Percentiles rank a stretch among this genome's conserved stretches.
Evolutionary conservation across 805 yeast species (phyloP).

Genomic region (Candida wancherniae): DNA sequence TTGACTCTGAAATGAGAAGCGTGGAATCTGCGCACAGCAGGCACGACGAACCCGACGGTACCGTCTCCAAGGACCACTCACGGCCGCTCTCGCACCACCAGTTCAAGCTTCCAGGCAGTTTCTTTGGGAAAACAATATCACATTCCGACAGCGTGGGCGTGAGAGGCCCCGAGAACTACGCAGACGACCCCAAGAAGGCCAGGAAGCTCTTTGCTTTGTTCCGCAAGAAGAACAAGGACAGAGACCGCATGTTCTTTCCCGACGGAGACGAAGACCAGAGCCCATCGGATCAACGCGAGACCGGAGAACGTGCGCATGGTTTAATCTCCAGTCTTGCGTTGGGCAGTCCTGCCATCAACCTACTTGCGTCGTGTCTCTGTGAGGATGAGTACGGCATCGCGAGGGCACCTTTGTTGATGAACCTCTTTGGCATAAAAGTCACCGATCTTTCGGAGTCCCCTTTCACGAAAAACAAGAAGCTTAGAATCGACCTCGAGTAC

Average conservation of each 20-base stretch:
- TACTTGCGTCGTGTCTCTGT: conserved; percentile 69
- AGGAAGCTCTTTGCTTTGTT: conserved; percentile 21
- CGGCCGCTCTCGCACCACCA: too few relatives aligned
- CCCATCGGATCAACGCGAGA: conserved; percentile 23
- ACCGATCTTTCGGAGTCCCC: conserved; percentile 43
- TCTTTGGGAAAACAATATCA: too few relatives aligned
- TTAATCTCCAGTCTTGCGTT: conserved; percentile 45
- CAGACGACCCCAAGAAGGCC: conserved; percentile 17
- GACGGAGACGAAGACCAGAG: conserved; percentile 13
- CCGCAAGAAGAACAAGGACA: conserved; percentile 24
- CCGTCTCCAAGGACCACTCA: too few relatives aligned
- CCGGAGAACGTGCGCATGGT: conserved; percentile 34
- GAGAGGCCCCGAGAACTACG: conserved; percentile 12
- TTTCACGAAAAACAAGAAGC: conserved; percentile 41
- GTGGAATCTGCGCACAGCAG: too few relatives aligned
- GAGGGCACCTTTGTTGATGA: conserved; percentile 78
- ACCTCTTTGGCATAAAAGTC: conserved; percentile 65
- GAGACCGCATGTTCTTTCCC: conserved; percentile 15
- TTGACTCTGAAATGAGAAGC: conserved; percentile 12
- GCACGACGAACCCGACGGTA: too few relatives aligned
- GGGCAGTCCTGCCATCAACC: conserved; percentile 70
- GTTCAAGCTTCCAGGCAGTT: too few relatives aligned
- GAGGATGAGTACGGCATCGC: conserved; percentile 71
- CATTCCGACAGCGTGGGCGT: too few relatives aligned
- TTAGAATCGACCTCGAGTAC: conserved; percentile 75